Conservation (phyloP, 2,329 filamentous ascomycete genomes). For the Fusarium humuli region DNA sequence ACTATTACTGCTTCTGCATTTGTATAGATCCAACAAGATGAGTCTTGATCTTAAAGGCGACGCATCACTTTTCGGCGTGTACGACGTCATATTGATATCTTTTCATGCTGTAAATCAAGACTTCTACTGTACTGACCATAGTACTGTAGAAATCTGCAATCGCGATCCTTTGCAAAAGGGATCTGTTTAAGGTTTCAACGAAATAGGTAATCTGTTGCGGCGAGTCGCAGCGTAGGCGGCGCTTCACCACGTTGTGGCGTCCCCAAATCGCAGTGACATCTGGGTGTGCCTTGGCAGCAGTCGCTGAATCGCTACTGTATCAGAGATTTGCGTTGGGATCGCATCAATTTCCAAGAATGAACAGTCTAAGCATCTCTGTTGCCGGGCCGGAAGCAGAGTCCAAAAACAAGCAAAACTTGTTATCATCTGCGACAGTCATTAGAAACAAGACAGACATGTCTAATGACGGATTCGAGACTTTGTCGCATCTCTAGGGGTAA, state of each 20-base stretch:
- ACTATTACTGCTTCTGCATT: not conserved
- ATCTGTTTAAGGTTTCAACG: conserved; percentile 12
- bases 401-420: conserved; percentile 1
- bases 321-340: not conserved
- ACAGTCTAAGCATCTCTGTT: conserved; percentile 8
- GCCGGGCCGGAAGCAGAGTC: conserved; percentile 18
- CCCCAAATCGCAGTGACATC: conserved; percentile 20
- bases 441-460: conserved; percentile 13
- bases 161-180: conserved; percentile 12
- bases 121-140: not conserved
- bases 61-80: conserved; percentile 2
- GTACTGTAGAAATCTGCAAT: not conserved
- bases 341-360: conserved; percentile 6
- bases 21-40: not conserved
- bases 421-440: conserved; percentile 17
- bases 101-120: not conserved
- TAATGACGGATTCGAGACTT: conserved; percentile 3
- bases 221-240: conserved; percentile 33
- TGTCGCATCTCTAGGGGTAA: conserved; percentile 1
- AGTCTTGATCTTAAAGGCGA: conserved; percentile 9
- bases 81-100: conserved; percentile 24
- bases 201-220: conserved; percentile 21
- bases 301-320: not conserved
- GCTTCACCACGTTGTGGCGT: conserved; percentile 22
- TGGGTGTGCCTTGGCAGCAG: conserved; percentile 4